A percentile compares a stretch with the other conserved stretches of the same genome.
Conservation (phyloP, 176 grass and related monocot genomes). For the Triticum monococcum region DNA sequence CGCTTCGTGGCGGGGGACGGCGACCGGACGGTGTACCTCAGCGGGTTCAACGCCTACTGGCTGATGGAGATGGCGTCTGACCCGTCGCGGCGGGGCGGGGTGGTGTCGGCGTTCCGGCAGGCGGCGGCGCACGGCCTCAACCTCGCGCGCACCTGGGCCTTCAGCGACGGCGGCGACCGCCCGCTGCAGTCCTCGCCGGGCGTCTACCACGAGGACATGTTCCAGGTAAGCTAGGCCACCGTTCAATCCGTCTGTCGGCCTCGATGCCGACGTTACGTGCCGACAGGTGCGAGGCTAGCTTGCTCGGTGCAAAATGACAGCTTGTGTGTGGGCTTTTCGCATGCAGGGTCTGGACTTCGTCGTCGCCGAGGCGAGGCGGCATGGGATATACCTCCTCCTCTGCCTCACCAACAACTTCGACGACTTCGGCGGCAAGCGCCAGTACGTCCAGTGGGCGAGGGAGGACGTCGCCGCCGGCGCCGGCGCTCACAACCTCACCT, state of each 20-base stretch:
- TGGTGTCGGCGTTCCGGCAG: conserved; percentile 48
- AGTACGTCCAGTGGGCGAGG: conserved; percentile 75
- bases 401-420: conserved; percentile 76
- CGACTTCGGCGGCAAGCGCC: conserved; percentile 67
- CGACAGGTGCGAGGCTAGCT: not conserved
- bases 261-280: not conserved
- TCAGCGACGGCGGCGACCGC: conserved; percentile 60
- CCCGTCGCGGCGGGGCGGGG: conserved; percentile 27
- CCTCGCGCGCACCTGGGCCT: conserved; percentile 71
- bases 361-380: conserved; percentile 55
- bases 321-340: not conserved
- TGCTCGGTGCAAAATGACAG: not conserved
- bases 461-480: not conserved
- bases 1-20: conserved; percentile 36
- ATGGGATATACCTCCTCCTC: conserved; percentile 65
- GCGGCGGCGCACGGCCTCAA: conserved; percentile 52
- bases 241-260: not conserved
- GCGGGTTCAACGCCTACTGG: conserved; percentile 97
- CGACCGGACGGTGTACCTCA: conserved; percentile 46
- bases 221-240: conserved; percentile 36
- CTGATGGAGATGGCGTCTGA: conserved; percentile 62
- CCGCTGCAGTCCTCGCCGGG: conserved; percentile 65
- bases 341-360: conserved; percentile 78
- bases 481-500: conserved; percentile 31
- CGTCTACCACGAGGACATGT: conserved; percentile 69